Conservation (phyloP, 1,284 basidiomycete species). For the Moesziomyces sp. region DNA sequence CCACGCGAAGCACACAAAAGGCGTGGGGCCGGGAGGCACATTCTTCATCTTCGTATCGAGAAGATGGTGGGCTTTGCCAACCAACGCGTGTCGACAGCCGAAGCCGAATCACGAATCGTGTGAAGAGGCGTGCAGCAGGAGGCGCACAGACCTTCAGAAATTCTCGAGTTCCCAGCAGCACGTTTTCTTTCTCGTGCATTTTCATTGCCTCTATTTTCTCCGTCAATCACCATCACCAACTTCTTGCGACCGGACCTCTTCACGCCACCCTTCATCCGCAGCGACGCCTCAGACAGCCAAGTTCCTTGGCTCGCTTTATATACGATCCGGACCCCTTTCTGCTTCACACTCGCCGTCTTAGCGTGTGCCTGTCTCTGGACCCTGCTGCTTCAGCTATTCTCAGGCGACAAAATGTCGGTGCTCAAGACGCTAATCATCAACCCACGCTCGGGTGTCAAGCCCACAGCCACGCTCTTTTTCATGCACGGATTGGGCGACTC, state of each 20-base stretch:
- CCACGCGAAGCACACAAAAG: not conserved
- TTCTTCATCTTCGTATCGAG: not conserved
- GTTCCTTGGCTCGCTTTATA: slow-evolving; percentile 1
- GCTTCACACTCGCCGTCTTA: slow-evolving; percentile 3
- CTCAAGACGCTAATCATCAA: slow-evolving; percentile 64
- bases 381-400: not conserved
- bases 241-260: not conserved
- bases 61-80: not conserved
- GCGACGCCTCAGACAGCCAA: not conserved
- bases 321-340: slow-evolving; percentile 4
- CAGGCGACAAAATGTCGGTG: slow-evolving; percentile 37
- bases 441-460: slow-evolving; percentile 55
- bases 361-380: slow-evolving; percentile 6
- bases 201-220: no score
- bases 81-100: slow-evolving; percentile 12
- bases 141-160: slow-evolving; percentile 9
- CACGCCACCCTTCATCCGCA: not conserved
- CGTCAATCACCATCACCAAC: not conserved
- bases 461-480: slow-evolving; percentile 64
- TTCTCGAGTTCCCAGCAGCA: not conserved
- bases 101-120: no score
- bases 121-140: not conserved
- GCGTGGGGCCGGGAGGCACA: not conserved
- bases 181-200: not conserved
- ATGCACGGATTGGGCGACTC: slow-evolving; percentile 66